Conservation (phyloP, 2,329 filamentous ascomycete species). For the Hypoxylon sp. region DNA sequence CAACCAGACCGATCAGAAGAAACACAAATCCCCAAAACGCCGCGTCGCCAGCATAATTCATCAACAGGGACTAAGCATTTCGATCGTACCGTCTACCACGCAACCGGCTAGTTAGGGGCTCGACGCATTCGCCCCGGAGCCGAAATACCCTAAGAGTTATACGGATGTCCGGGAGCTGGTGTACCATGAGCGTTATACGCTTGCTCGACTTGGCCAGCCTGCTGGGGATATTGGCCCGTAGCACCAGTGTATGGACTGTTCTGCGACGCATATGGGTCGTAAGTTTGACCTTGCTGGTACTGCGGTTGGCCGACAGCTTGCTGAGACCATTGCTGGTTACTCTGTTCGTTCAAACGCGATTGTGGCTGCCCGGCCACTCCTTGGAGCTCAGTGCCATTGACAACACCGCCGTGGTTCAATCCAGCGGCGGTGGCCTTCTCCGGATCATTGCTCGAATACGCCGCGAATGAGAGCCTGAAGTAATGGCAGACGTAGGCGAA, state of each 20-base stretch:
- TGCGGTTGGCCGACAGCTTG: slow-evolving; percentile 30
- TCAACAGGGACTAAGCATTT: slow-evolving; percentile 9
- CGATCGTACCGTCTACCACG: slow-evolving; percentile 23
- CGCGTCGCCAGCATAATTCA: slow-evolving; percentile 11
- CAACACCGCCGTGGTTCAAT: slow-evolving; percentile 11
- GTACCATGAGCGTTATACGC: slow-evolving; percentile 33
- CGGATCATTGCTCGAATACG: slow-evolving; percentile 38
- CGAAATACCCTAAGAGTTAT: slow-evolving; percentile 37
- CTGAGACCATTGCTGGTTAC: slow-evolving; percentile 41
- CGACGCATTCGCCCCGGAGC: slow-evolving; percentile 45
- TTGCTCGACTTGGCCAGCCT: slow-evolving; percentile 30
- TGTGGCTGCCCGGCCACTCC: neutral
- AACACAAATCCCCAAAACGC: slow-evolving; percentile 21
- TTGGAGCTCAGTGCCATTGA: slow-evolving; percentile 39
- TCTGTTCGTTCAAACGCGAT: slow-evolving; percentile 35
- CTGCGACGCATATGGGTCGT: slow-evolving; percentile 45
- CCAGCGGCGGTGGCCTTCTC: slow-evolving; percentile 44
- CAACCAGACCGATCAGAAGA: neutral
- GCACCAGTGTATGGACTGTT: slow-evolving; percentile 42
- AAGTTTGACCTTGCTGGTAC: slow-evolving; percentile 33
- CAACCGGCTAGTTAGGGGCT: slow-evolving; percentile 42
- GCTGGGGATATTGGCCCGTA: slow-evolving; percentile 41
- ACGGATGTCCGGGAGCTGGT: slow-evolving; percentile 44
- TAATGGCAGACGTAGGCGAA: slow-evolving; percentile 54
- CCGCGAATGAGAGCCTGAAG: slow-evolving; percentile 51